Percentiles rank a stretch among this genome's conserved stretches.
Conservation (phyloP, 305 asterid genomes). For the Solanum hybrid region DNA sequence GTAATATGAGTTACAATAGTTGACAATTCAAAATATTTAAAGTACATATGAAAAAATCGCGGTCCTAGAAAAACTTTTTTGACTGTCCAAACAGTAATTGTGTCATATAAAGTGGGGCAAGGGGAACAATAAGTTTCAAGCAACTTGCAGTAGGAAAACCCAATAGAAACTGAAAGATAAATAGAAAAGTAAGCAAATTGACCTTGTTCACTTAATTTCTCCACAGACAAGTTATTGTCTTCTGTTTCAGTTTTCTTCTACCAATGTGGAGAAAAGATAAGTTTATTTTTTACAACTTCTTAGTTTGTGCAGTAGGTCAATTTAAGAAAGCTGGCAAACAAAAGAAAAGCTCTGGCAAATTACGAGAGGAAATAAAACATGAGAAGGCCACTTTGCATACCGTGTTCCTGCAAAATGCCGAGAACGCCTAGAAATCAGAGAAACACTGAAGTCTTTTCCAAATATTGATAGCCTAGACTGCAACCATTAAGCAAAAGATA, state of each 20-base stretch:
- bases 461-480: constrained; percentile 84
- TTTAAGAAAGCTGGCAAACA: neutral
- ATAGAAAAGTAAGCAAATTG: neutral
- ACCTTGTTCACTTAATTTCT: neutral
- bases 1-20: neutral
- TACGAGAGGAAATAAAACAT: neutral
- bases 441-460: constrained; percentile 85
- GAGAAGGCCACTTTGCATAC: constrained; percentile 22
- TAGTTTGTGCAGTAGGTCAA: neutral
- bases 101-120: neutral
- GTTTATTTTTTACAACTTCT: neutral
- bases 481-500: constrained; percentile 15
- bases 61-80: neutral
- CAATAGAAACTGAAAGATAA: neutral
- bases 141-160: neutral
- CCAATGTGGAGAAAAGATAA: neutral
- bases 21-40: neutral
- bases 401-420: constrained; percentile 99
- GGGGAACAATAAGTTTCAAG: neutral
- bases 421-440: constrained; percentile 91
- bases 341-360: neutral
- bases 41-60: neutral
- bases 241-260: neutral
- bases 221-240: neutral
- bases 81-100: neutral